Percentiles rank a stretch among this genome's conserved stretches.
These are phyloP conservation scores for Halophytophthora batemanensis DNA, from an alignment of 352 stramenopile genomes.

Conservation along the genomic window DNA sequence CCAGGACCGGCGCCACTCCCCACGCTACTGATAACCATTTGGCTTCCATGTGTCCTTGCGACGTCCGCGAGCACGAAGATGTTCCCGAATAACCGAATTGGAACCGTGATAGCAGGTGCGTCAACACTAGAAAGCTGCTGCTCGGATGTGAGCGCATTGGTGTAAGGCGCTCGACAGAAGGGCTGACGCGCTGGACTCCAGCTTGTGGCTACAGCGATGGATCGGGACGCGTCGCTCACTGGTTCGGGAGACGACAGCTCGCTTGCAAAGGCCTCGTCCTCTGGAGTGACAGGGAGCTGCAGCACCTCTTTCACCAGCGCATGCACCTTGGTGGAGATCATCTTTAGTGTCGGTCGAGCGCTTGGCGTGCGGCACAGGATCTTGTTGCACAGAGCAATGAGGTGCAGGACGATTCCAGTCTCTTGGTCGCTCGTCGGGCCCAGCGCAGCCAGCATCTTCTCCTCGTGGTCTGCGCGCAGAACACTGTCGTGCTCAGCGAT, in stretches of 20 bases:
- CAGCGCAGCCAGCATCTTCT: slow-evolving; percentile 32
- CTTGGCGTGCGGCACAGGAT: slow-evolving; percentile 31
- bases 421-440: slow-evolving; percentile 28
- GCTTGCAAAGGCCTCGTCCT: slow-evolving; percentile 23
- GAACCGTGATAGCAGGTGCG: slow-evolving; percentile 6
- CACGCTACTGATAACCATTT: slow-evolving; percentile 9
- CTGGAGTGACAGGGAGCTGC: slow-evolving; percentile 19
- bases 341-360: slow-evolving; percentile 21
- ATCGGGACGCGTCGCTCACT: not conserved
- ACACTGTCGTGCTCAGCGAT: slow-evolving; percentile 26
- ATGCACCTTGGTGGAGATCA: slow-evolving; percentile 14
- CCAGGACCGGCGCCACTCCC: slow-evolving; percentile 9
- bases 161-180: not conserved
- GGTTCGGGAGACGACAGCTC: not conserved
- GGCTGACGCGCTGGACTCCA: not conserved
- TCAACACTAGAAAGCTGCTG: not conserved
- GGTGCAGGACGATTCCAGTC: slow-evolving; percentile 20
- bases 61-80: slow-evolving; percentile 35
- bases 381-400: slow-evolving; percentile 26
- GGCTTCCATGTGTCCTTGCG: not conserved
- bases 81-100: slow-evolving; percentile 53
- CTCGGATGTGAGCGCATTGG: not conserved
- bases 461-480: slow-evolving; percentile 38
- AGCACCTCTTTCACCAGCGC: slow-evolving; percentile 28
- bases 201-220: no score